These are phyloP conservation scores for Microcera coccophila DNA, from an alignment of 2,329 filamentous ascomycete species.

Conservation along the genomic window DNA sequence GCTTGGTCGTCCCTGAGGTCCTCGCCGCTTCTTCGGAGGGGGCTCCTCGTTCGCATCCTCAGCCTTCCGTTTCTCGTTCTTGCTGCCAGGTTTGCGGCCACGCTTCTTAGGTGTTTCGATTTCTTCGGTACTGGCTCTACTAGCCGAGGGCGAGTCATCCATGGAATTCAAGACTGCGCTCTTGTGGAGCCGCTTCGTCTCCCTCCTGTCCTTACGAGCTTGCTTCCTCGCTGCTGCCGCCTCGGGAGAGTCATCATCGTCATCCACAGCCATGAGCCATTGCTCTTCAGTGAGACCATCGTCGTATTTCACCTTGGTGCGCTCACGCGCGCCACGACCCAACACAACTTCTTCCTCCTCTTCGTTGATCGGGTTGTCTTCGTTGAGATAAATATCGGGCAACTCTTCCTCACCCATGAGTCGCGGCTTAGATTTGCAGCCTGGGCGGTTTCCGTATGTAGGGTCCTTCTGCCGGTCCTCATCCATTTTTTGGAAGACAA, in stretches of 20 bases:
- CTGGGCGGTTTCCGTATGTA: constrained; percentile 64
- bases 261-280: constrained; percentile 96
- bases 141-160: constrained; percentile 74
- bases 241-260: constrained; percentile 91
- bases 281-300: constrained; percentile 98
- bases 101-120: constrained; percentile 74
- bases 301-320: constrained; percentile 91
- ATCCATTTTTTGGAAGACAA: constrained; percentile 78
- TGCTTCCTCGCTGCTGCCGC: constrained; percentile 88
- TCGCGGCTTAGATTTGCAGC: constrained; percentile 67
- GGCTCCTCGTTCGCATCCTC: constrained; percentile 73
- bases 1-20: constrained; percentile 67
- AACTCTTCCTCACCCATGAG: constrained; percentile 84
- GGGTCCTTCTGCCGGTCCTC: constrained; percentile 63
- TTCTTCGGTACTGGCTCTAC: constrained; percentile 79
- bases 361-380: constrained; percentile 76
- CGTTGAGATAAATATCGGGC: constrained; percentile 88
- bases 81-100: constrained; percentile 71
- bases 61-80: constrained; percentile 84
- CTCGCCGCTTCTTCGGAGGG: constrained; percentile 72
- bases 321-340: constrained; percentile 90
- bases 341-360: constrained; percentile 70
- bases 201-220: constrained; percentile 75
- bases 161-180: constrained; percentile 28
- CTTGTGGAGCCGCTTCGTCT: constrained; percentile 69